Percentiles rank a stretch among this genome's conserved stretches.
Conservation (phyloP, 306 rosid genomes). For the Prinsepia uniflora region DNA sequence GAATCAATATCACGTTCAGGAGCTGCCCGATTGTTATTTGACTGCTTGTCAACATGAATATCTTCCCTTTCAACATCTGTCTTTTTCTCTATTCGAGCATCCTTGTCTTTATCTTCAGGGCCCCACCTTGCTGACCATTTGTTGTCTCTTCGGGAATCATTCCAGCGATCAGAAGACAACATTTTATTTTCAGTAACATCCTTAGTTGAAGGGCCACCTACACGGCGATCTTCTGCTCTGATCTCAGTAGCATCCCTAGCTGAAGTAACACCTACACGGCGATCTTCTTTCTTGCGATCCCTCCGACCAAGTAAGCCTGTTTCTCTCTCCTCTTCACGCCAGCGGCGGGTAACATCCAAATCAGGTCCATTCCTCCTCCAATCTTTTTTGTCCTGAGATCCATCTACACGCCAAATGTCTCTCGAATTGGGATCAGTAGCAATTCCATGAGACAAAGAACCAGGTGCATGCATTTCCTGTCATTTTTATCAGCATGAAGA, state of each 20-base stretch:
- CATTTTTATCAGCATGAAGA: neutral
- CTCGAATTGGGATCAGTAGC: conserved; percentile 49
- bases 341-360: conserved; percentile 50
- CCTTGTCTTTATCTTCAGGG: conserved; percentile 77
- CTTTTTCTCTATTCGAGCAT: conserved; percentile 54
- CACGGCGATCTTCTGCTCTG: conserved; percentile 56
- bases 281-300: conserved; percentile 67
- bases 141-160: conserved; percentile 63
- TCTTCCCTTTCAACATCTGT: conserved; percentile 55
- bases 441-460: conserved; percentile 40
- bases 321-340: conserved; percentile 89
- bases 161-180: conserved; percentile 24
- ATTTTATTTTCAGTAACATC: conserved; percentile 42
- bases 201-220: conserved; percentile 40
- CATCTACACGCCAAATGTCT: conserved; percentile 62
- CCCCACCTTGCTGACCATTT: conserved; percentile 90
- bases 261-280: conserved; percentile 48
- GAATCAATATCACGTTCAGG: conserved; percentile 65
- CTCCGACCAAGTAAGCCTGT: conserved; percentile 65
- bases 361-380: conserved; percentile 57
- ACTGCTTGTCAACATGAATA: conserved; percentile 42
- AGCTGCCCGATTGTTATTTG: conserved; percentile 36
- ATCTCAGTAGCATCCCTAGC: conserved; percentile 38
- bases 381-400: conserved; percentile 63
- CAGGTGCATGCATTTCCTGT: conserved; percentile 29